Conservation (phyloP, 345 rosid species). For the Eucalyptus tenuipes region DNA sequence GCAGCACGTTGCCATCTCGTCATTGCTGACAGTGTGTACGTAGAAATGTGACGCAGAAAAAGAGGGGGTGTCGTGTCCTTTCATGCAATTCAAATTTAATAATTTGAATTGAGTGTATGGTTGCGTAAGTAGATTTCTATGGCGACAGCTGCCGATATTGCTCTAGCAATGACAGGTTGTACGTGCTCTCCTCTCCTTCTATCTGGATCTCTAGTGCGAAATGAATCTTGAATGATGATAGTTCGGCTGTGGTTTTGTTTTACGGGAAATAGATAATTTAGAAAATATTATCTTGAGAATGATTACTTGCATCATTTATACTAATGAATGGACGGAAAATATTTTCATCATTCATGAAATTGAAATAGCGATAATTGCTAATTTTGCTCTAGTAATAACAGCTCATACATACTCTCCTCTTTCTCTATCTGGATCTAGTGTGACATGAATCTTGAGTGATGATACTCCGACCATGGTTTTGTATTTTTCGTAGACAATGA, state of each 20-base stretch:
- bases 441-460: too few species aligned
- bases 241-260: rapidly evolving
- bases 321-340: rapidly evolving
- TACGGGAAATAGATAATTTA: rapidly evolving
- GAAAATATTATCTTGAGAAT: rapidly evolving
- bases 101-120: neutral
- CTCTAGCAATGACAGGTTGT: neutral
- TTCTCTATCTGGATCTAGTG: rapidly evolving
- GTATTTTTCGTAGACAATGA: too few species aligned
- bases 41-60: neutral
- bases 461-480: rapidly evolving
- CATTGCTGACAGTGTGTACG: neutral
- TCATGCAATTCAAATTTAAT: neutral
- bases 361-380: rapidly evolving
- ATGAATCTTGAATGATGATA: neutral
- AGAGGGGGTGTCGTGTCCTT: too few species aligned
- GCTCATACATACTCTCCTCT: too few species aligned
- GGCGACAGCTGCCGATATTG: neutral
- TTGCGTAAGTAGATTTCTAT: neutral
- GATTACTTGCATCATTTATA: rapidly evolving
- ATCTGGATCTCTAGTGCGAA: neutral
- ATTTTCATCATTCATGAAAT: too few species aligned
- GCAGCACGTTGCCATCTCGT: neutral
- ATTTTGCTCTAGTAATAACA: too few species aligned
- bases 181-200: neutral